phyloP scores from a whole-genome alignment of 2,329 filamentous ascomycete genomes.

The Didymellaceae sp. region DNA sequence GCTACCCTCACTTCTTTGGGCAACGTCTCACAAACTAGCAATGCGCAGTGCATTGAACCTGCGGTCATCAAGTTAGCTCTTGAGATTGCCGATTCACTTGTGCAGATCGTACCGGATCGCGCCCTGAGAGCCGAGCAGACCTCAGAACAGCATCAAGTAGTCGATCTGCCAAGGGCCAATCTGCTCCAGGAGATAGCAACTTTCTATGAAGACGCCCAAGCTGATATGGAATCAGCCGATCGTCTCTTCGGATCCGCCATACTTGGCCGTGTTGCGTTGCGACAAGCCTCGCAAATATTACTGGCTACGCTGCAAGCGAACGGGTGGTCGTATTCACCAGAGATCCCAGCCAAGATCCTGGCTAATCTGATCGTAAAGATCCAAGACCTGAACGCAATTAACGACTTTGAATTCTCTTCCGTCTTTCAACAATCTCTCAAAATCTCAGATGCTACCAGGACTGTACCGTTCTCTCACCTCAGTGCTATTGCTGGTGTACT shows the following conservation, averaged over 20 bases:
- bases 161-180: conserved; percentile 15
- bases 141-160: conserved; percentile 11
- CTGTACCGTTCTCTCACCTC: conserved; percentile 37
- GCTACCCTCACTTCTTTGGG: conserved; percentile 62
- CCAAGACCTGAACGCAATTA: conserved; percentile 31
- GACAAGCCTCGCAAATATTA: conserved; percentile 39
- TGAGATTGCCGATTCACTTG: conserved; percentile 47
- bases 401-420: conserved; percentile 33
- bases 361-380: conserved; percentile 44
- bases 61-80: conserved; percentile 38
- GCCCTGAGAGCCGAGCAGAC: conserved; percentile 29
- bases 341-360: conserved; percentile 43
- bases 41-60: conserved; percentile 12
- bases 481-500: conserved; percentile 43
- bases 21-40: conserved; percentile 29
- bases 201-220: conserved; percentile 48
- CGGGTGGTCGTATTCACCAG: conserved; percentile 22
- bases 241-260: conserved; percentile 34
- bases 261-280: conserved; percentile 39
- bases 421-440: conserved; percentile 34
- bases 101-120: conserved; percentile 47
- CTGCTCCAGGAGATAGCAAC: conserved; percentile 30
- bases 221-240: conserved; percentile 42
- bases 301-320: conserved; percentile 27
- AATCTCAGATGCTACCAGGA: neutral